Percentiles rank a stretch among this genome's conserved stretches.
Evolutionary conservation across 225 moss, liverwort and hornwort species (phyloP).

Genomic region (Rhytidiadelphus loreus): DNA sequence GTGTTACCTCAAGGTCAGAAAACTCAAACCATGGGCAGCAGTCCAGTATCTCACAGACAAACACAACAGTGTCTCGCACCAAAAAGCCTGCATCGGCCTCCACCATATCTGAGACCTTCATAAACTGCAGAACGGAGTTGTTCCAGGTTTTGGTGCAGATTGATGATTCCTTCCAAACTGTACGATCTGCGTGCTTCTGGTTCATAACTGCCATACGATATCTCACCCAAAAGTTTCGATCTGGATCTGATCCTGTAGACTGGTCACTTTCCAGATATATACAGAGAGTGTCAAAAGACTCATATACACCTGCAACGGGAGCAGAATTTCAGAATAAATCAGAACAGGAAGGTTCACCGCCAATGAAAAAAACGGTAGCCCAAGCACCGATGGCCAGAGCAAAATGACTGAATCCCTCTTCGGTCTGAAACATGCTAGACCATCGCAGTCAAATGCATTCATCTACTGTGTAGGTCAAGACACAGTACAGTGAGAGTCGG

Average conservation of each 20-base stretch:
- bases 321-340: not conserved
- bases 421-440: not conserved
- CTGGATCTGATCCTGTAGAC: conserved; percentile 96
- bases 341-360: not conserved
- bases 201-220: conserved; percentile 99
- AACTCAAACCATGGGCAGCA: conserved; percentile 99
- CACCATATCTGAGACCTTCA: conserved; percentile 99
- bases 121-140: conserved; percentile 98
- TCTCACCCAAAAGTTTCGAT: conserved; percentile 99
- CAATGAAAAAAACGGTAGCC: not conserved
- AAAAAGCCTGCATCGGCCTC: conserved; percentile 95
- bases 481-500: not conserved
- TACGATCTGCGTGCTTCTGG: conserved; percentile 98
- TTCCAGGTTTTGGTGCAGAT: conserved; percentile 99
- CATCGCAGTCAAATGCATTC: not conserved
- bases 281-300: conserved; percentile 99
- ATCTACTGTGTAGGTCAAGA: not conserved
- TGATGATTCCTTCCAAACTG: conserved; percentile 99
- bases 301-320: conserved; percentile 85
- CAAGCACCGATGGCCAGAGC: not conserved
- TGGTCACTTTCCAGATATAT: conserved; percentile 99
- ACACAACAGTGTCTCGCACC: conserved; percentile 93
- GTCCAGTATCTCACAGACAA: conserved; percentile 98
- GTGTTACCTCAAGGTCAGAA: conserved; percentile 90
- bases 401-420: not conserved